Base-by-base conservation (phyloP, 202 grass and related monocot genomes). In the Panicum hallii region DNA sequence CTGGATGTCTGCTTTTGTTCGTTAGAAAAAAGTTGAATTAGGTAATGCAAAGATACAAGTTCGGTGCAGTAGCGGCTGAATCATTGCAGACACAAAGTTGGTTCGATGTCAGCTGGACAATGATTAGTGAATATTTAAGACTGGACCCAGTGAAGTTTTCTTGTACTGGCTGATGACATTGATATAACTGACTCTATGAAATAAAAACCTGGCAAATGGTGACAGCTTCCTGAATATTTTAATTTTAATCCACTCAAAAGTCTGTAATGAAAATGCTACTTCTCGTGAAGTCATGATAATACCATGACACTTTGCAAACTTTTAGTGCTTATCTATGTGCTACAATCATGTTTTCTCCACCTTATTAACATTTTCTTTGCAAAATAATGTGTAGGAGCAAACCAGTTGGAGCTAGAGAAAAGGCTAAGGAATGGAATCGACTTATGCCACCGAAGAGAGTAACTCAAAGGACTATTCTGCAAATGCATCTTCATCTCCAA, bases 51-150 rank as follows among this genome's bases (percentile, higher is more conserved):
- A 77, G n/a, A 82, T 23, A 77, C 48, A 72, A 71, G 48, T 78
- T 81, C 11, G 85, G 63, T 72, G 70, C 64, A 82, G 77, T 56
- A 81, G 81, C 77, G 81, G n/a, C 85, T 84, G 63, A 91, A 88
- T 84, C 72, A 88, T 91, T 91, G 89, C 81, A 84, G 81, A 81
- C 76, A 84, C n/a, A 91, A 85, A 77, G 89, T 56, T 67, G 77
- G 40, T 46, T 72, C n/a, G 2, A 10, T 85, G 47, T 88, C 81
- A 91, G 71, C 13, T 60, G 64, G 41, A 15, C 89, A 81, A 84
- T 88, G 64, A 88, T 81, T 67, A 45, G 71, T 73, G 56, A 12
- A 67, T 30, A 14, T 60, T 28, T 66, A 81, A 80, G 54, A 46
- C 26, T 34, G 69, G 61, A 69, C 75, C 67, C 79, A 75, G 12